phyloP scores from a whole-genome alignment of 176 grass and related monocot species.

The Melocanna baccifera region DNA sequence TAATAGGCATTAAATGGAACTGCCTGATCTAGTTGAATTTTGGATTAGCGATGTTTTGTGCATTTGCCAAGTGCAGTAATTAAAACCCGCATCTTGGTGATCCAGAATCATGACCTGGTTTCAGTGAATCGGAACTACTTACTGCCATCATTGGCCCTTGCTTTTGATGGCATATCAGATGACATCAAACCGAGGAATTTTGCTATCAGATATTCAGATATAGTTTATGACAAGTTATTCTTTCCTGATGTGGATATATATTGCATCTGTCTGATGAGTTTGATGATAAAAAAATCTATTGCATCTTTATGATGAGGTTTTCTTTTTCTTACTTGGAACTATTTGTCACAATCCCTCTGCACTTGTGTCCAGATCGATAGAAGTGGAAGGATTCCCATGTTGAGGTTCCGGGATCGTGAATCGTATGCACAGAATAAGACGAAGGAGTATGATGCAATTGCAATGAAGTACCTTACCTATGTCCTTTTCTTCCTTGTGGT shows the following conservation, averaged over 20 bases:
- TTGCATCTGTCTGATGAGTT: not conserved
- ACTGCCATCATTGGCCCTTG: not conserved
- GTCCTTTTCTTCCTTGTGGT: constrained; percentile 71
- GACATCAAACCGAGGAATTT: not conserved
- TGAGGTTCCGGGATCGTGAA: constrained; percentile 81
- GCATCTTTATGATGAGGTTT: not conserved
- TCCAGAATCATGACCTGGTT: constrained; percentile 18
- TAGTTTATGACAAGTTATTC: constrained; percentile 9
- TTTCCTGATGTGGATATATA: constrained; percentile 7
- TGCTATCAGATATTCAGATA: not conserved
- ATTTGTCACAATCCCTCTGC: not conserved
- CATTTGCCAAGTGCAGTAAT: not conserved
- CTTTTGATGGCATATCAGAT: not conserved
- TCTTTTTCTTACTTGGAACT: not conserved
- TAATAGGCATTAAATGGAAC: constrained; percentile 4
- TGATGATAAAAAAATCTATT: not conserved
- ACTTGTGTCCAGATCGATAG: constrained; percentile 72
- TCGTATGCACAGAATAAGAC: constrained; percentile 98
- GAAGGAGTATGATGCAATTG: constrained; percentile 96
- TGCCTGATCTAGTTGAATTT: not conserved
- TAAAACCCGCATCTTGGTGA: not conserved
- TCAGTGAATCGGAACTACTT: constrained; percentile 4
- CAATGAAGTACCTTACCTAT: constrained; percentile 95
- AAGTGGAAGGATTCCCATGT: constrained; percentile 78
- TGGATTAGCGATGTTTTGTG: not conserved